These are phyloP conservation scores for Batrachochytrium dendrobatidis DNA, from an alignment of 371 early-diverging fungal species.

Conservation along the genomic window DNA sequence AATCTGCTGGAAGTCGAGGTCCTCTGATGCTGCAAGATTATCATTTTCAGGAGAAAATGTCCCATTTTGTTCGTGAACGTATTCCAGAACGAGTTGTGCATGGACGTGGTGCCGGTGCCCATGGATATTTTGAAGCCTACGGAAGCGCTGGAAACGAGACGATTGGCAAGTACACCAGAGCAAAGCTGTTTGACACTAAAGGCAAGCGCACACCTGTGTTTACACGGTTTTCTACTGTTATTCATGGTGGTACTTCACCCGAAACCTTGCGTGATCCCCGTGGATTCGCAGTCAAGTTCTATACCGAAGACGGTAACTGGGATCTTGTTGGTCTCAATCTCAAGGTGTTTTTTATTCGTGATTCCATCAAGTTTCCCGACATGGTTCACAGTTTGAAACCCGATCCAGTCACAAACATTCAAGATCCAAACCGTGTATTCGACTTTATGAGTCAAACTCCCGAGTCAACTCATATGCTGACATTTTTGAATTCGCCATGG, in stretches of 20 bases:
- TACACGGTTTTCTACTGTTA: slow-evolving; percentile 49
- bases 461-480: slow-evolving; percentile 37
- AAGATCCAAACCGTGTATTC: slow-evolving; percentile 6
- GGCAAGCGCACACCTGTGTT: slow-evolving; percentile 48
- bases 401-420: slow-evolving; percentile 40
- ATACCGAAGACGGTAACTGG: slow-evolving; percentile 48
- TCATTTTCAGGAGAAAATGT: slow-evolving; percentile 41
- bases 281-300: slow-evolving; percentile 54
- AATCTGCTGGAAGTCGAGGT: slow-evolving; percentile 43
- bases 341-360: slow-evolving; percentile 44
- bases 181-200: slow-evolving; percentile 27
- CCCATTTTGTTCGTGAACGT: slow-evolving; percentile 43
- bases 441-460: slow-evolving; percentile 14
- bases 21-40: slow-evolving; percentile 48
- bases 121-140: slow-evolving; percentile 48
- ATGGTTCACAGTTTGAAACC: slow-evolving; percentile 45
- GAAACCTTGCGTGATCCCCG: slow-evolving; percentile 52
- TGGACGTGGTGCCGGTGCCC: slow-evolving; percentile 47
- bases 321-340: slow-evolving; percentile 44
- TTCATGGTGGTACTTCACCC: slow-evolving; percentile 41
- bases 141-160: slow-evolving; percentile 16
- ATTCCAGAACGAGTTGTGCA: slow-evolving; percentile 53
- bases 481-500: slow-evolving; percentile 42
- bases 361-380: slow-evolving; percentile 51
- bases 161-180: slow-evolving; percentile 38